Evolutionary conservation across 179 eudicot species (phyloP).

Genomic region (Beta lomatogona): DNA sequence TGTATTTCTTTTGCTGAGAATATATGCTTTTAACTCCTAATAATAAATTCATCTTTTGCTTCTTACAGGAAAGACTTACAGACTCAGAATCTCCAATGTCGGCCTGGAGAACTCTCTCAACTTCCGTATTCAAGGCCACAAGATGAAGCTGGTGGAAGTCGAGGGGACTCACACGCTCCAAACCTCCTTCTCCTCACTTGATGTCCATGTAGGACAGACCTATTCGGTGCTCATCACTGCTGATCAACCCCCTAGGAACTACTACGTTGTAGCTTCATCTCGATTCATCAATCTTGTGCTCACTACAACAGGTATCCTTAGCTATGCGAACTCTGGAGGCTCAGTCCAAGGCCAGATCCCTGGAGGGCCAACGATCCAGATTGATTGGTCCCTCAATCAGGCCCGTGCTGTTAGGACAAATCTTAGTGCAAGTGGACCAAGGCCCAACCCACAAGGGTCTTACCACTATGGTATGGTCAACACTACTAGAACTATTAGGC

Average conservation of each 20-base stretch:
- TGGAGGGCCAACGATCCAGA: conserved; percentile 83
- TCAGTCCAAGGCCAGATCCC: conserved; percentile 75
- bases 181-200: conserved; percentile 72
- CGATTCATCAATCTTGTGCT: conserved; percentile 70
- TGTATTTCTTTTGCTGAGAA: not conserved
- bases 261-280: conserved; percentile 75
- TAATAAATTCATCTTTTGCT: not conserved
- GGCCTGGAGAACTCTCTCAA: conserved; percentile 86
- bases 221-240: conserved; percentile 87
- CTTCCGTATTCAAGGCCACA: conserved; percentile 88
- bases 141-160: conserved; percentile 76
- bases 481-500: conserved; percentile 71
- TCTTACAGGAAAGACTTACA: conserved; percentile 81
- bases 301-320: conserved; percentile 62
- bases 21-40: not conserved
- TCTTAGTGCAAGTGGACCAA: conserved; percentile 95
- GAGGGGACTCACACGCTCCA: conserved; percentile 96
- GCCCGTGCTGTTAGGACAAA: conserved; percentile 87
- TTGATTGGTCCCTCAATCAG: conserved; percentile 91
- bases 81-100: conserved; percentile 85
- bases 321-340: conserved; percentile 63
- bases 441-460: conserved; percentile 97
- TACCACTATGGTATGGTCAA: conserved; percentile 93
- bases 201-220: conserved; percentile 86
- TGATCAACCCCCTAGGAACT: conserved; percentile 77